phyloP scores from a whole-genome alignment of 1,139 yeast species.

The Candida tetrigidarum region DNA sequence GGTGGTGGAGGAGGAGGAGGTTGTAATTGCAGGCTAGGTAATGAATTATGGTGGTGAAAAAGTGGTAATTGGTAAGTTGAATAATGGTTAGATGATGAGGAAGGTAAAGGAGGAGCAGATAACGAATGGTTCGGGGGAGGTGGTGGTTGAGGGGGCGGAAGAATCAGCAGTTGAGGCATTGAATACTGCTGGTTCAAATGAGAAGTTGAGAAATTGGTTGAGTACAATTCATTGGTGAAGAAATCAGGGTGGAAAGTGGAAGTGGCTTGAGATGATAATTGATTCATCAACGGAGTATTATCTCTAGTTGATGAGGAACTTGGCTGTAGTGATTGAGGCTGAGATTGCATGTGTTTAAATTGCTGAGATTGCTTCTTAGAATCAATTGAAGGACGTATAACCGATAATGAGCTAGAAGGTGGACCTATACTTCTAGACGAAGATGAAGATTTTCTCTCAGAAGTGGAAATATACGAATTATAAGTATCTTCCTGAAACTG shows the following conservation, averaged over 20 bases:
- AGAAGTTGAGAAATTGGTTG: neutral
- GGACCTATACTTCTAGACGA: constrained; percentile 11
- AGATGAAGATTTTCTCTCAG: constrained; percentile 4
- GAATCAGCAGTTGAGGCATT: constrained; percentile 4
- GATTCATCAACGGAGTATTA: neutral
- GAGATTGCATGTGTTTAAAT: neutral
- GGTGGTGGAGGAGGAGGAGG: constrained; percentile 5
- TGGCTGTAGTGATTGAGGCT: constrained; percentile 5
- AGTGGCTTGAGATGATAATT: neutral
- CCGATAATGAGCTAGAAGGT: constrained; percentile 3
- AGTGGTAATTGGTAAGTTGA: neutral
- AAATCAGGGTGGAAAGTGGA: constrained; percentile 5
- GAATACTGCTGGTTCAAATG: constrained; percentile 3
- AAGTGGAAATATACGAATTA: constrained; percentile 7
- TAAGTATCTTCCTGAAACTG: constrained; percentile 34
- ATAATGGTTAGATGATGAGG: neutral
- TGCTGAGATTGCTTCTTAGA: neutral
- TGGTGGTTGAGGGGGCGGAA: constrained; percentile 5
- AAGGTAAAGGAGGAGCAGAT: neutral
- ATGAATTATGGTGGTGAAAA: neutral
- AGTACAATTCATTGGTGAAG: constrained; percentile 5
- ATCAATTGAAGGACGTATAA: neutral
- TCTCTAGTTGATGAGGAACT: neutral
- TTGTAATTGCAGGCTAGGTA: constrained; percentile 9
- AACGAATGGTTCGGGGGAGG: neutral